A percentile compares a stretch with the other conserved stretches of the same genome.
Conservation (phyloP, 768 basidiomycete genomes). For the Paxillus rubicundulus region DNA sequence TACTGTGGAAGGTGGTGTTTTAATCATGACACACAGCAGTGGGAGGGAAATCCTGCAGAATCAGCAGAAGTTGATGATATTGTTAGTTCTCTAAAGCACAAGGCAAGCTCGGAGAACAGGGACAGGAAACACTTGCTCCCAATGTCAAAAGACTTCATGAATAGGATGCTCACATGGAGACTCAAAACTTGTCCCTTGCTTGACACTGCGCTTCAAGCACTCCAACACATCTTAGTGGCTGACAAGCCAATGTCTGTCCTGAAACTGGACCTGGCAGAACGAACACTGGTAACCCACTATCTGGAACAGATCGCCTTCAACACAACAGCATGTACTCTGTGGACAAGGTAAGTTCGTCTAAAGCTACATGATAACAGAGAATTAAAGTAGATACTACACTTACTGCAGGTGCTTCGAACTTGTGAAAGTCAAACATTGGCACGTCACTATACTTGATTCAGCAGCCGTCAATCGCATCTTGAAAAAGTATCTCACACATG, state of each 20-base stretch:
- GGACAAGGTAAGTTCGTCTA: no score
- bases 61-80: constrained; percentile 21
- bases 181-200: no score
- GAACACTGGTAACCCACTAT: no score
- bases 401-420: constrained; percentile 31
- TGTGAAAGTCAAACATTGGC: constrained; percentile 18
- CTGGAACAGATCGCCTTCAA: no score
- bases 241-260: no score
- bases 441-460: constrained; percentile 13
- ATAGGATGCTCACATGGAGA: no score
- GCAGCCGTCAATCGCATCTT: neutral
- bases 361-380: constrained; percentile 16
- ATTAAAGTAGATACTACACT: no score
- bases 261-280: no score
- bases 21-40: constrained; percentile 14
- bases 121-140: constrained; percentile 24
- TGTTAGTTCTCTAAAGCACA: constrained; percentile 24
- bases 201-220: no score
- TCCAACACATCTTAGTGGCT: no score
- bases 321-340: no score
- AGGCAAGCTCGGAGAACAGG: constrained; percentile 16
- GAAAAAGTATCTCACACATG: neutral
- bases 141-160: no score
- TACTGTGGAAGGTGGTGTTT: constrained; percentile 27
- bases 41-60: constrained; percentile 31